Evolutionary conservation across 306 rosid genomes (phyloP), one percentile per base, ranked within the genome.

Genomic region (Senna tora): DNA sequence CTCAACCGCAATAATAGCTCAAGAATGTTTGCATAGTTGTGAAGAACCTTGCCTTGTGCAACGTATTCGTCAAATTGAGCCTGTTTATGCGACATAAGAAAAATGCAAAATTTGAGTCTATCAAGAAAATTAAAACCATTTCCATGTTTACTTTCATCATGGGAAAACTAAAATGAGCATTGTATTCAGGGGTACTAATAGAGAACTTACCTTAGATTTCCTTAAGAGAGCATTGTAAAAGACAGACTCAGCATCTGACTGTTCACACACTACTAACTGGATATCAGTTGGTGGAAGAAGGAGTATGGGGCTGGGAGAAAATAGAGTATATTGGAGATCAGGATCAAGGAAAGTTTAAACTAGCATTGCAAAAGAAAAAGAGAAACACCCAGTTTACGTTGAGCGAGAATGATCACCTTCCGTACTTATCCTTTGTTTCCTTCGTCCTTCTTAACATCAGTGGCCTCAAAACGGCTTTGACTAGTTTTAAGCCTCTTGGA

Each of bases 1-100:
- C 98, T 88, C 80, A 92, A 70, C 74, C 92, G 92, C 73, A 90
- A 82, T 59, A 90, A 86, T 55, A 93, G 83, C 81, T 90, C 98
- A 21, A 93, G 98, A 82, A 93, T 84, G 72, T 78, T 84, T 0
- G 94, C 91, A 77, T 85, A 90, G 81, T 92, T 86, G 79, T 85
- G 83, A 36, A 92, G 87, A 79, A 90, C 91, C 69, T 90, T 88
- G 46, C 96, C 96, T 88, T 82, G 86, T 47, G 90, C 93, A 38
- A 92, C 87, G 80, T 88, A 92, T 62, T 88, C 87, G 64, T 90
- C 98, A 75, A 92, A 92, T 67, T 90, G 91, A 50, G 82, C 77
- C 98, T 92, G 91, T 82, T 78, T 21, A 69, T 66, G 45, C 56
- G 45, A 72, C 38, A 73, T 33, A 6, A 7, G 30, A 69, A 42